Evolutionary conservation across 169 alveolate species (phyloP).

Genomic region (Babesia bigemina): DNA sequence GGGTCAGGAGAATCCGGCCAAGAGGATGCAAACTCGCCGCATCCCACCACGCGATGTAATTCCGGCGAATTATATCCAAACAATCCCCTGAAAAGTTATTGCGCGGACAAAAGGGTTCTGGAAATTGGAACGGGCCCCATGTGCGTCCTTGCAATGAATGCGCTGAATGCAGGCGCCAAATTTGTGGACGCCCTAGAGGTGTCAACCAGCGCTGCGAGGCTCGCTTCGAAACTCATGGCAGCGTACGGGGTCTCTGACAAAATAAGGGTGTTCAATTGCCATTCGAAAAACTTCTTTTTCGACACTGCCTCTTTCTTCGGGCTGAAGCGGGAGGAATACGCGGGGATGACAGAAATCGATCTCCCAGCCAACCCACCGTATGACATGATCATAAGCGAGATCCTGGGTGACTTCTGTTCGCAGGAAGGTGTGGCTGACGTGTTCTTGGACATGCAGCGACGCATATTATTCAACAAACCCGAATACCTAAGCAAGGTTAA

Average conservation of each 20-base stretch:
- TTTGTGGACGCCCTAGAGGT: slow-evolving; percentile 85
- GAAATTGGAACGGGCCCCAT: slow-evolving; percentile 87
- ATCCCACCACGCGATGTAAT: not conserved
- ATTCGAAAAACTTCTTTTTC: slow-evolving; percentile 74
- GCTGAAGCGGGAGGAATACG: slow-evolving; percentile 11
- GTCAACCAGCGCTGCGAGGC: slow-evolving; percentile 75
- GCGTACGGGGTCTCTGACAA: slow-evolving; percentile 76
- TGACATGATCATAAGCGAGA: slow-evolving; percentile 84
- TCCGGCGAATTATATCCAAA: slow-evolving; percentile 7
- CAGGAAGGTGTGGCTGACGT: slow-evolving; percentile 87
- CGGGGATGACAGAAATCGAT: slow-evolving; percentile 12
- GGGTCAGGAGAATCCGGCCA: not conserved
- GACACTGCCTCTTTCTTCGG: slow-evolving; percentile 31
- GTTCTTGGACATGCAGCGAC: slow-evolving; percentile 78
- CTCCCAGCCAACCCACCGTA: slow-evolving; percentile 67
- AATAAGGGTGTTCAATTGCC: slow-evolving; percentile 74
- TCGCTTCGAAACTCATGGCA: slow-evolving; percentile 77
- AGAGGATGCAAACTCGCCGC: not conserved
- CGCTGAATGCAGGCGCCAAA: slow-evolving; percentile 83
- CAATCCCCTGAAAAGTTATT: slow-evolving; percentile 45
- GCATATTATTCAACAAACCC: slow-evolving; percentile 69
- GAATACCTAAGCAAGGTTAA: slow-evolving; percentile 68
- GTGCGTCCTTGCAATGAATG: slow-evolving; percentile 82
- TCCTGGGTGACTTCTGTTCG: slow-evolving; percentile 85
- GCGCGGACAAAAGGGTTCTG: slow-evolving; percentile 73